A percentile compares a stretch with the other conserved stretches of the same genome.
Evolutionary conservation across 768 basidiomycete genomes (phyloP).

Genomic region (Clitopilus hobsonii): DNA sequence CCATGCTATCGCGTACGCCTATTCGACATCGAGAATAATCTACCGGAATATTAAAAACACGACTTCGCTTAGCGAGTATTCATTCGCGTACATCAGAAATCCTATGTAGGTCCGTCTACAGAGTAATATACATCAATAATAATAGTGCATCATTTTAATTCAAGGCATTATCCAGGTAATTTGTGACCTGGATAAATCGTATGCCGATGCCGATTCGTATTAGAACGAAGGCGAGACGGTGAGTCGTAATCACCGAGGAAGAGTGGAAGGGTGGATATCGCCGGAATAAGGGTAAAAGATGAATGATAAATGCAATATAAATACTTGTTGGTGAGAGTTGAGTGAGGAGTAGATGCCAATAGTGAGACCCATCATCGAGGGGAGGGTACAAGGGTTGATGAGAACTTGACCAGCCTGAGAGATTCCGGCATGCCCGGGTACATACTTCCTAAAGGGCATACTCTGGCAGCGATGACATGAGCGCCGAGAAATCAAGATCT

Average conservation of each 20-base stretch:
- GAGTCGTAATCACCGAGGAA: neutral
- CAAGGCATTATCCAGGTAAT: slow-evolving; percentile 8
- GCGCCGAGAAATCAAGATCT: slow-evolving; percentile 29
- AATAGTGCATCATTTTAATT: neutral
- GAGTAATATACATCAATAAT: slow-evolving; percentile 1
- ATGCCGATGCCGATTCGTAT: slow-evolving; percentile 8
- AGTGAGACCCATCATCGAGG: neutral
- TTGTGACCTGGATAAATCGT: slow-evolving; percentile 12
- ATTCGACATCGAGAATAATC: neutral
- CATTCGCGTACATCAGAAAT: neutral
- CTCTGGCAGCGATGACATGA: slow-evolving; percentile 30
- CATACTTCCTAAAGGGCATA: slow-evolving; percentile 17
- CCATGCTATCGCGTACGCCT: neutral
- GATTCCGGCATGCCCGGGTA: slow-evolving; percentile 8
- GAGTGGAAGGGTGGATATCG: neutral
- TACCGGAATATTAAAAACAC: slow-evolving; percentile 1
- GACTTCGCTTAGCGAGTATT: neutral
- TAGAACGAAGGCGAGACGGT: slow-evolving; percentile 8
- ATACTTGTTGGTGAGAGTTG: neutral
- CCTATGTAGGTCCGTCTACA: neutral
- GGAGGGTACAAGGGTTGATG: neutral
- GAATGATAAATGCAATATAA: neutral
- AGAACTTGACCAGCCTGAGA: slow-evolving; percentile 3
- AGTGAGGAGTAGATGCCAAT: neutral
- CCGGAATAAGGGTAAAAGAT: neutral